Evolutionary conservation across 352 stramenopile genomes (phyloP), one percentile per base, ranked within the genome.

Genomic region (Blastocystis sp.): DNA sequence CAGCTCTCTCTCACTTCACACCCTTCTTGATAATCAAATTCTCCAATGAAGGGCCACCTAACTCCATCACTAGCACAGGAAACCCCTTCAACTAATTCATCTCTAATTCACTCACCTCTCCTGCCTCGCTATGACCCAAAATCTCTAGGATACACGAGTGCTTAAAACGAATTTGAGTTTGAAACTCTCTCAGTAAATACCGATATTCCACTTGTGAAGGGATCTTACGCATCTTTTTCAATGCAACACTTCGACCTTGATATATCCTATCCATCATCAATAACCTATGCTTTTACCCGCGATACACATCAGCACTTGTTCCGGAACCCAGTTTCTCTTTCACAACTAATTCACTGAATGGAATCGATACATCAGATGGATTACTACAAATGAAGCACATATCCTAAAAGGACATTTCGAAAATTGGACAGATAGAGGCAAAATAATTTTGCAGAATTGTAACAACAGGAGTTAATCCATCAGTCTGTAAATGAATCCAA

Each of bases 151-250:
- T 83, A 56, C 54, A 67, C 4, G 46, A 21, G 49, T 83, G 71
- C 71, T 83, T 83, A 32, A 83, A 83, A 24, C 71, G 71, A 43
- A 83, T 83, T 37, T 83, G 71, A 12, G 51, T 83, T 29, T 83
- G 71, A 24, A 83, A 83, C 71, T 83, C 71, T 6, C 71, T 52
- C 0, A 83, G 3, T 24, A 83, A 39, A 63, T 83, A 83, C 9
- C 71, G 71, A 24, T 52, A 83, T 1, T 83, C 71, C 51, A 46
- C 54, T 43, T 67, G 21, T 1, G 49, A 52, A n/a, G 71, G 71
- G 21, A 83, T 83, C 51, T 83, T 83, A 6, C 32, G 27, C 71
- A 83, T 83, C n/a, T 63, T 61, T 32, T 83, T 83, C 4, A 83
- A 39, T 16, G 71, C 71, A 21, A 66, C 71, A 29, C 65, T 49